phyloP scores from a whole-genome alignment of 352 stramenopile genomes.

The Discostella stelligera region DNA sequence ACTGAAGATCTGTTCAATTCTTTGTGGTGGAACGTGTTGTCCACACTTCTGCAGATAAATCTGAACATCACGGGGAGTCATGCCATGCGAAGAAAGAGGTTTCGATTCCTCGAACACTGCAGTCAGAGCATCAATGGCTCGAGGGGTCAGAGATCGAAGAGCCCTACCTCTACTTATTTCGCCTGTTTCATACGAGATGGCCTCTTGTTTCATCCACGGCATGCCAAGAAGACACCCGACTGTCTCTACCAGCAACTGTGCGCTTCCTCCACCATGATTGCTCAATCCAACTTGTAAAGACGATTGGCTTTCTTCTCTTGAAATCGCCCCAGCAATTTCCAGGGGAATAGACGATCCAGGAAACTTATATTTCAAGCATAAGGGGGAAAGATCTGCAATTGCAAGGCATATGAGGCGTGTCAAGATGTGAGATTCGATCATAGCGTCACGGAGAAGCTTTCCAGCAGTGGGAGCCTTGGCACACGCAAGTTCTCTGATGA shows the following conservation, averaged over 20 bases:
- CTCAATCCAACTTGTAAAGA: slow-evolving; percentile 65
- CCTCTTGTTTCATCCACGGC: slow-evolving; percentile 52
- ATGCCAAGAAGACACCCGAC: slow-evolving; percentile 68
- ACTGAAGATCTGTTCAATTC: slow-evolving; percentile 77
- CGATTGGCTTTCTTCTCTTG: slow-evolving; percentile 54
- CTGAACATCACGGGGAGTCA: slow-evolving; percentile 76
- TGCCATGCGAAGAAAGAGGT: slow-evolving; percentile 50
- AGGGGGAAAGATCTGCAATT: slow-evolving; percentile 54
- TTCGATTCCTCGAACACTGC: slow-evolving; percentile 77
- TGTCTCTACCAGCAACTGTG: slow-evolving; percentile 64
- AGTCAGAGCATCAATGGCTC: slow-evolving; percentile 56
- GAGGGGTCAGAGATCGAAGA: slow-evolving; percentile 51
- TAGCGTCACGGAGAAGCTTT: slow-evolving; percentile 54
- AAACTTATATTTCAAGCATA: slow-evolving; percentile 56
- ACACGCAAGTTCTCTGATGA: slow-evolving; percentile 68
- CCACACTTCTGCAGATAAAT: slow-evolving; percentile 69
- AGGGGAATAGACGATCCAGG: slow-evolving; percentile 62
- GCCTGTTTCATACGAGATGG: slow-evolving; percentile 62
- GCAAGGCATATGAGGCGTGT: slow-evolving; percentile 67
- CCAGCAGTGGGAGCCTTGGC: slow-evolving; percentile 29
- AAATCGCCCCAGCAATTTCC: slow-evolving; percentile 68
- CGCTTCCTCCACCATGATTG: slow-evolving; percentile 43
- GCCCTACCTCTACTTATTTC: slow-evolving; percentile 54
- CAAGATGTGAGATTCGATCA: slow-evolving; percentile 67
- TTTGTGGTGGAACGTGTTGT: slow-evolving; percentile 60